A percentile compares a stretch with the other conserved stretches of the same genome.
Evolutionary conservation across 1,139 yeast genomes (phyloP).

Genomic region (Saccharomyces hybrid): DNA sequence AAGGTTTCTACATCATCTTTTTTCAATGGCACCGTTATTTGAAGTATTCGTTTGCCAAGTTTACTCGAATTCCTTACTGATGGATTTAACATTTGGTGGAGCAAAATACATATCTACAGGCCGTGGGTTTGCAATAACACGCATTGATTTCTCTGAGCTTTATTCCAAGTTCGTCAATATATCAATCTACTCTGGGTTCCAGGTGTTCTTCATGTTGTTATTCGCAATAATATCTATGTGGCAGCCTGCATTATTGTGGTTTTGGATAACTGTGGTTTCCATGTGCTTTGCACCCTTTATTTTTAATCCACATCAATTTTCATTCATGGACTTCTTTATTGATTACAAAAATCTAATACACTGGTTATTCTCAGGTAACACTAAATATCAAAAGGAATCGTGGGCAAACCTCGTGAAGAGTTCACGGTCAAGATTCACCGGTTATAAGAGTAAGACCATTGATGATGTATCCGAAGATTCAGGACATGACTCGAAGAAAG

Average conservation of each 20-base stretch:
- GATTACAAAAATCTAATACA: conserved; percentile 60
- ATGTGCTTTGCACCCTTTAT: conserved; percentile 71
- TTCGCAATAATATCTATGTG: conserved; percentile 65
- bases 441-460: conserved; percentile 45
- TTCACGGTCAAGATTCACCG: conserved; percentile 56
- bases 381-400: conserved; percentile 41
- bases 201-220: conserved; percentile 47
- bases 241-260: conserved; percentile 75
- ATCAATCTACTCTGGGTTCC: conserved; percentile 60
- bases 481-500: conserved; percentile 31
- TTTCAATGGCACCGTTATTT: conserved; percentile 72
- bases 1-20: conserved; percentile 55
- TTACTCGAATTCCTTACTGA: conserved; percentile 62
- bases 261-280: conserved; percentile 68
- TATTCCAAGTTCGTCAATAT: conserved; percentile 58
- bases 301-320: conserved; percentile 83
- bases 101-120: conserved; percentile 82
- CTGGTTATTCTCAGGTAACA: conserved; percentile 67
- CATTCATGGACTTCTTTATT: conserved; percentile 56
- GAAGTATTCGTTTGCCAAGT: conserved; percentile 85
- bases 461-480: conserved; percentile 32
- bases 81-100: conserved; percentile 71
- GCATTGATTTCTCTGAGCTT: conserved; percentile 51
- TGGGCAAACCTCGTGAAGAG: conserved; percentile 55
- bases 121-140: conserved; percentile 70